These are phyloP conservation scores for Chlamydomonas asymmetrica DNA, from an alignment of 139 green algal genomes.

Conservation along the genomic window DNA sequence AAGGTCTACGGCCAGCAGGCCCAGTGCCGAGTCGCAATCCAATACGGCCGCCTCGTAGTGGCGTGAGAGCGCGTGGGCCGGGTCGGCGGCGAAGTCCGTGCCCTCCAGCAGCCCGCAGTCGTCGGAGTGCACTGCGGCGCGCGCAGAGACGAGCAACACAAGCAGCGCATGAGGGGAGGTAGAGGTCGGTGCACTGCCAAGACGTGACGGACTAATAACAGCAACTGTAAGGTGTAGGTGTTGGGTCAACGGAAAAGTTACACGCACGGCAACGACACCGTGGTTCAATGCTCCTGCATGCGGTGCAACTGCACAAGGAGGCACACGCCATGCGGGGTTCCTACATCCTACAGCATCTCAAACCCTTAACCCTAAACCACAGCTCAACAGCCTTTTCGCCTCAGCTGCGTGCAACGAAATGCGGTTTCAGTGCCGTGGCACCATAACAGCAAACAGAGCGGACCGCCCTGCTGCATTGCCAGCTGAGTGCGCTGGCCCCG, in stretches of 20 bases:
- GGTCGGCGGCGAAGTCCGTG: not conserved
- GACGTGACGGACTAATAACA: too few relatives aligned
- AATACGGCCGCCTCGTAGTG: conserved; percentile 32
- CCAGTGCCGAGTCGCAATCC: conserved; percentile 21
- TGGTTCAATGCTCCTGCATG: not conserved
- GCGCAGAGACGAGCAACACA: not conserved
- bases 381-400: too few relatives aligned
- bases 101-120: conserved; percentile 24
- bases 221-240: not conserved
- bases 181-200: not conserved
- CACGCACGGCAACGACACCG: not conserved
- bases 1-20: not conserved
- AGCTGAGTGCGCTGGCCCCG: too few relatives aligned
- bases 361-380: too few relatives aligned
- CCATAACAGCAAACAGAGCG: too few relatives aligned
- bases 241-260: not conserved
- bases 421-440: too few relatives aligned
- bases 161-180: not conserved
- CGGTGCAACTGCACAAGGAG: too few relatives aligned
- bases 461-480: too few relatives aligned
- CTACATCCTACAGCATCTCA: too few relatives aligned
- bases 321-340: too few relatives aligned
- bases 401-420: too few relatives aligned
- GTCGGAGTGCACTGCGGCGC: conserved; percentile 20
- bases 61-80: not conserved